phyloP scores from a whole-genome alignment of 2,329 filamentous ascomycete genomes.

The Amauroascus niger region DNA sequence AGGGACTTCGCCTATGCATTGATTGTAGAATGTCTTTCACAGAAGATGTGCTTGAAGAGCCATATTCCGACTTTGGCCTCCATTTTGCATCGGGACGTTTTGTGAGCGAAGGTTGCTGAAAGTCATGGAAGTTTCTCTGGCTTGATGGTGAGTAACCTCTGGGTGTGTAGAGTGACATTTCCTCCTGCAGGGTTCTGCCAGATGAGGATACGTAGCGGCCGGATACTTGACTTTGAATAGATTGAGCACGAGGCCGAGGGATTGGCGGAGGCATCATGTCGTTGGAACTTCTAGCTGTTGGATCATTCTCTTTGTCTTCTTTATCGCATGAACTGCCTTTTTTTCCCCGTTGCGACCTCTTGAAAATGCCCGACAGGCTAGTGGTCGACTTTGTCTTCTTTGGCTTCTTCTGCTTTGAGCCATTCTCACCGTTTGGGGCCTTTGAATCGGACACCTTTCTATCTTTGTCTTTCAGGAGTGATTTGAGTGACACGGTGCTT shows the following conservation, averaged over 20 bases:
- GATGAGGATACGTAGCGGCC: constrained; percentile 39
- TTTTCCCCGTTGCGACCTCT: constrained; percentile 60
- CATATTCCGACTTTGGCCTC: constrained; percentile 45
- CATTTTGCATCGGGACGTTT: constrained; percentile 33
- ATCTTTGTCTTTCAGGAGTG: constrained; percentile 39
- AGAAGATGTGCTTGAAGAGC: constrained; percentile 36
- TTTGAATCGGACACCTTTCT: constrained; percentile 34
- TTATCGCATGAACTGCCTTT: constrained; percentile 39
- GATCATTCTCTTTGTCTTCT: constrained; percentile 70
- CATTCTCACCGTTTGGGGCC: constrained; percentile 26
- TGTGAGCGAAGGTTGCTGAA: constrained; percentile 39
- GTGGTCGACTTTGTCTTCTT: constrained; percentile 75
- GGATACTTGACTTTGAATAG: constrained; percentile 22
- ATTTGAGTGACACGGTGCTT: constrained; percentile 46
- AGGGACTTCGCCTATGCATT: constrained; percentile 11
- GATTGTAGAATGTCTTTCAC: constrained; percentile 27
- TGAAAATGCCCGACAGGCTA: constrained; percentile 68
- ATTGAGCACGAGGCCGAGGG: not conserved
- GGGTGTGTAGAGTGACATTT: constrained; percentile 51
- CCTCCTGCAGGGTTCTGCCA: constrained; percentile 41
- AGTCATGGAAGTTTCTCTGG: constrained; percentile 52
- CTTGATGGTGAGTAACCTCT: constrained; percentile 51
- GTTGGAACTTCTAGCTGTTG: constrained; percentile 39
- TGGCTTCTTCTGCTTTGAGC: constrained; percentile 35
- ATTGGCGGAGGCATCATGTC: constrained; percentile 5